A percentile compares a stretch with the other conserved stretches of the same genome.
Evolutionary conservation across 202 grass and related monocot species (phyloP).

Genomic region (Thinopyrum obtusiflorum): DNA sequence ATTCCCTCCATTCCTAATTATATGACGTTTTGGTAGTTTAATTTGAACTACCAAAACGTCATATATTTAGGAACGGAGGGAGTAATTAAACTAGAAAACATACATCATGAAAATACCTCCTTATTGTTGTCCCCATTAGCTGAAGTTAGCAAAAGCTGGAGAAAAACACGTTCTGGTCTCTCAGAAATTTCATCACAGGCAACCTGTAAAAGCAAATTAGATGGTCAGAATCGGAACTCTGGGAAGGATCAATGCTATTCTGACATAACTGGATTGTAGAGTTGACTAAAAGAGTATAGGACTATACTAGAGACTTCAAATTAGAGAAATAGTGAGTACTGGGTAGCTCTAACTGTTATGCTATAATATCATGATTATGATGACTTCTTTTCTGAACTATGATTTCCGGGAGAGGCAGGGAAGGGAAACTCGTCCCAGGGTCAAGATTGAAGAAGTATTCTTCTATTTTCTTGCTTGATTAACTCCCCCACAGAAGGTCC

Average conservation of each 20-base stretch:
- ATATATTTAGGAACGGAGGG: no score
- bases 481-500: background rate
- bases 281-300: background rate
- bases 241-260: background rate
- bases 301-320: background rate
- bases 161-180: slow-evolving; percentile 60
- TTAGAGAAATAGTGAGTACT: background rate
- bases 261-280: background rate
- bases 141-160: slow-evolving; percentile 70
- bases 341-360: background rate
- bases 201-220: slow-evolving; percentile 42
- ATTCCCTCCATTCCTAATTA: no score
- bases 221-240: background rate
- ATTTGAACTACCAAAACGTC: no score
- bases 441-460: background rate
- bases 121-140: slow-evolving; percentile 45
- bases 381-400: background rate
- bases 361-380: background rate
- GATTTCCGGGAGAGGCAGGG: background rate
- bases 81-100: slow-evolving; percentile 17
- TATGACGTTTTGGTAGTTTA: no score
- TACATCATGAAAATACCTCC: slow-evolving; percentile 52
- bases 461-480: background rate
- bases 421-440: background rate
- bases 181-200: slow-evolving; percentile 67